Evolutionary conservation across 306 rosid genomes (phyloP).

Genomic region (Glycine soja): DNA sequence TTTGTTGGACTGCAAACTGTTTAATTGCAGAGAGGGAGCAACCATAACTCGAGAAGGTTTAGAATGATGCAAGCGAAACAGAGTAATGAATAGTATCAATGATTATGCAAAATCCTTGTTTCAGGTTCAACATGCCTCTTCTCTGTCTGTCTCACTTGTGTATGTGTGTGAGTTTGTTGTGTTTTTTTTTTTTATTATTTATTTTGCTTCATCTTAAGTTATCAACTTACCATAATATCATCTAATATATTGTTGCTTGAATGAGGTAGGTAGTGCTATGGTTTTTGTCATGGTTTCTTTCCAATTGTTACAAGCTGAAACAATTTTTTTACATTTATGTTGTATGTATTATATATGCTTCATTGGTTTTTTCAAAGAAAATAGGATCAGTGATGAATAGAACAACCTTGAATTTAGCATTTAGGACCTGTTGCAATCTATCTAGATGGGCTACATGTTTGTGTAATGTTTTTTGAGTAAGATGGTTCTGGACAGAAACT

Average conservation of each 20-base stretch:
- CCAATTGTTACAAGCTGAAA: neutral
- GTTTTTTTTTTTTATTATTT: neutral
- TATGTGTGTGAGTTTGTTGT: neutral
- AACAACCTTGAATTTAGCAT: neutral
- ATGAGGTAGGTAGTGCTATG: neutral
- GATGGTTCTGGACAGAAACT: neutral
- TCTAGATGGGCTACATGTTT: neutral
- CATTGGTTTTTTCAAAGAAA: neutral
- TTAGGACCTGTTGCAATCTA: slow-evolving; percentile 16
- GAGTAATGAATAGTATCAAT: slow-evolving; percentile 56
- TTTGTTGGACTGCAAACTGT: slow-evolving; percentile 26
- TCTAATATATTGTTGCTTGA: neutral
- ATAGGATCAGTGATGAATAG: neutral
- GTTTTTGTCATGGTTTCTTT: slow-evolving; percentile 21
- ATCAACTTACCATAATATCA: neutral
- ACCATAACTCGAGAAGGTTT: slow-evolving; percentile 54
- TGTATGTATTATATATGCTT: neutral
- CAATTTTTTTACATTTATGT: neutral
- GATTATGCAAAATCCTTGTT: slow-evolving; percentile 77
- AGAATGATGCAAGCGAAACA: slow-evolving; percentile 57
- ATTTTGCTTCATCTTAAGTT: slow-evolving; percentile 28
- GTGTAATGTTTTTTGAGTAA: neutral
- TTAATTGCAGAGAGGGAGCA: slow-evolving; percentile 64
- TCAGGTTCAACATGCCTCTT: slow-evolving; percentile 59
- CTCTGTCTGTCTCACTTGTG: neutral